These are phyloP conservation scores for Moricandia moricandioides DNA, from an alignment of 345 rosid species.

Conservation along the genomic window DNA sequence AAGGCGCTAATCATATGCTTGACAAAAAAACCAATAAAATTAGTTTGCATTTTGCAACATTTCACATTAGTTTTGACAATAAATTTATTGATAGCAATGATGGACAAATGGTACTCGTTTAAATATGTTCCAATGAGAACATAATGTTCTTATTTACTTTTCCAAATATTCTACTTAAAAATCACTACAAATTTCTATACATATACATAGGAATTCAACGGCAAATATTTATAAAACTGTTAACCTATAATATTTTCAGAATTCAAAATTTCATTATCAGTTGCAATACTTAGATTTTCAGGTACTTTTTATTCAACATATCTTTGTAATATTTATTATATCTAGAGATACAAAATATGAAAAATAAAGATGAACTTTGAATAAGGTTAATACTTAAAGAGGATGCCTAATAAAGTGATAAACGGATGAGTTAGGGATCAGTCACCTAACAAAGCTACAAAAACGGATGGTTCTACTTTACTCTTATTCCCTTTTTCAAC, in stretches of 20 bases:
- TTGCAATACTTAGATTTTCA: neutral
- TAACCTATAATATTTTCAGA: neutral
- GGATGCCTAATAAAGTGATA: slow-evolving; percentile 9
- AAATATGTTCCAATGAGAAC: neutral
- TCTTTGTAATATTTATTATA: neutral
- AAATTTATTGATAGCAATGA: neutral
- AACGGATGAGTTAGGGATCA: slow-evolving; percentile 4
- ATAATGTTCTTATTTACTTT: neutral
- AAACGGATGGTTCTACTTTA: slow-evolving; percentile 26
- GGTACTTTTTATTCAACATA: neutral
- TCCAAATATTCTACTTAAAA: neutral
- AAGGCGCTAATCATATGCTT: neutral
- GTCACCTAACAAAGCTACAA: neutral
- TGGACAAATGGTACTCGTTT: neutral
- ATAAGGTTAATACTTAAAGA: neutral
- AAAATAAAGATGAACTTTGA: neutral
- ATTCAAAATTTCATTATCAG: neutral
- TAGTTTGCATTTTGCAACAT: neutral
- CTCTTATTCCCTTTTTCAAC: slow-evolving; percentile 18
- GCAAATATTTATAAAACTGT: neutral
- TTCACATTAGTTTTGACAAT: neutral
- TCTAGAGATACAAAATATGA: neutral
- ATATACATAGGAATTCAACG: neutral
- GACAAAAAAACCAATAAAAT: neutral
- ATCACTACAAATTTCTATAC: neutral